A percentile compares a stretch with the other conserved stretches of the same genome.
Evolutionary conservation across 2,329 filamentous ascomycete species (phyloP).

Genomic region (Colletotrichum acutatum): DNA sequence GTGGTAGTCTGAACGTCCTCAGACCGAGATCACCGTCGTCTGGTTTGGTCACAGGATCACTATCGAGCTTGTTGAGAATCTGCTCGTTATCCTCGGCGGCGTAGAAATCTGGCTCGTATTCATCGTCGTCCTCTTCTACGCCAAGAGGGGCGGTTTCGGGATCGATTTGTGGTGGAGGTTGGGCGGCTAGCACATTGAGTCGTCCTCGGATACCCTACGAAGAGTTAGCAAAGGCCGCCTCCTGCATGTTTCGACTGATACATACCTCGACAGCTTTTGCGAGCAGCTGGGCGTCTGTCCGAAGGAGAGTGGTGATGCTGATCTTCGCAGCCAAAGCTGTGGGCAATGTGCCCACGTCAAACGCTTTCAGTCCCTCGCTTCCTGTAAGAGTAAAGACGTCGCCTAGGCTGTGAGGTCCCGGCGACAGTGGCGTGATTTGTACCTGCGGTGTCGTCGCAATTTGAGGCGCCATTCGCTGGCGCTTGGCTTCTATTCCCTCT

Average conservation of each 20-base stretch:
- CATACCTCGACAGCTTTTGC: slow-evolving; percentile 78
- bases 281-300: slow-evolving; percentile 75
- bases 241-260: slow-evolving; percentile 39
- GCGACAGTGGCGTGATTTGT: slow-evolving; percentile 76
- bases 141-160: slow-evolving; percentile 70
- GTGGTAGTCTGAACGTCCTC: slow-evolving; percentile 82
- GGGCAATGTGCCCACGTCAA: slow-evolving; percentile 86
- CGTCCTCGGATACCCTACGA: slow-evolving; percentile 63
- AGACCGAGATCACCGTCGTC: slow-evolving; percentile 70
- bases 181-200: slow-evolving; percentile 55
- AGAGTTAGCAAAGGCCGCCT: slow-evolving; percentile 27
- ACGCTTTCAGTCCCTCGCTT: slow-evolving; percentile 78
- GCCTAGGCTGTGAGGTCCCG: slow-evolving; percentile 81
- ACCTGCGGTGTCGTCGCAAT: slow-evolving; percentile 43
- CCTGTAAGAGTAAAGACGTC: slow-evolving; percentile 88
- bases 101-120: slow-evolving; percentile 88
- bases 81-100: slow-evolving; percentile 82
- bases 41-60: slow-evolving; percentile 55
- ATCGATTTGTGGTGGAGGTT: slow-evolving; percentile 60
- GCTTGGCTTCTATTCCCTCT: slow-evolving; percentile 83
- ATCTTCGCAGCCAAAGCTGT: slow-evolving; percentile 82
- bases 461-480: slow-evolving; percentile 70
- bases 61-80: slow-evolving; percentile 80
- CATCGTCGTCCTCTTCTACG: slow-evolving; percentile 83
- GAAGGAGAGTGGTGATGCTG: slow-evolving; percentile 79